Percentiles rank a stretch among this genome's conserved stretches.
Conservation (phyloP, 306 rosid genomes). For the Clitoria ternatea region DNA sequence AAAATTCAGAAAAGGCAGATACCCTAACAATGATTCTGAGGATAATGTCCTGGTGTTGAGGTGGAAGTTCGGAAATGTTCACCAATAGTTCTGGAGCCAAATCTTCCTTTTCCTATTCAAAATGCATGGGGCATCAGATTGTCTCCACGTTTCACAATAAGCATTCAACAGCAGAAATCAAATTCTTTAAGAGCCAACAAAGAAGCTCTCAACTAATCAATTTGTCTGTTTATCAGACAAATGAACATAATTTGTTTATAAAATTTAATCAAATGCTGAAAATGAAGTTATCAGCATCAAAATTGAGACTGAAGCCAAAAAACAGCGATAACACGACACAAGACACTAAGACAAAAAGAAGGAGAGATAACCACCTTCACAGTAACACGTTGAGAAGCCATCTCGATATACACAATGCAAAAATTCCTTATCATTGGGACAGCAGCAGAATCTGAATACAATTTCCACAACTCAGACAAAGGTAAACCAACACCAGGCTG, state of each 20-base stretch:
- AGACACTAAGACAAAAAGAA: constrained; percentile 15
- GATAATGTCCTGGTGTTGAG: constrained; percentile 88
- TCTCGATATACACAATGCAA: constrained; percentile 89
- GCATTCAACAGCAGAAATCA: background rate
- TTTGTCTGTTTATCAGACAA: background rate
- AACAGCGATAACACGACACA: constrained; percentile 5
- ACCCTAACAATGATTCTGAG: constrained; percentile 78
- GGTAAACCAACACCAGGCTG: constrained; percentile 84
- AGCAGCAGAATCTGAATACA: constrained; percentile 59
- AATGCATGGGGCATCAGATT: constrained; percentile 22
- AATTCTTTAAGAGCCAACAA: background rate
- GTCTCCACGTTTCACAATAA: constrained; percentile 15
- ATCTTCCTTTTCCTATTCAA: constrained; percentile 66
- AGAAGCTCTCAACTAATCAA: background rate
- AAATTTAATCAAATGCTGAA: background rate
- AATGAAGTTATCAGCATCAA: constrained; percentile 5
- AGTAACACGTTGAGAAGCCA: constrained; percentile 84
- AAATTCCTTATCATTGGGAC: constrained; percentile 85
- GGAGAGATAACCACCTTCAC: constrained; percentile 49
- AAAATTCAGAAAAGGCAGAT: background rate
- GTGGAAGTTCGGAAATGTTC: constrained; percentile 79
- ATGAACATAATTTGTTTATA: background rate
- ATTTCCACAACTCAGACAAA: constrained; percentile 67
- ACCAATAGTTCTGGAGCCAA: constrained; percentile 71
- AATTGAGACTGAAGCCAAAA: background rate